These are phyloP conservation scores for Talaromyces ruber DNA, from an alignment of 495 filamentous ascomycete species.

Conservation along the genomic window DNA sequence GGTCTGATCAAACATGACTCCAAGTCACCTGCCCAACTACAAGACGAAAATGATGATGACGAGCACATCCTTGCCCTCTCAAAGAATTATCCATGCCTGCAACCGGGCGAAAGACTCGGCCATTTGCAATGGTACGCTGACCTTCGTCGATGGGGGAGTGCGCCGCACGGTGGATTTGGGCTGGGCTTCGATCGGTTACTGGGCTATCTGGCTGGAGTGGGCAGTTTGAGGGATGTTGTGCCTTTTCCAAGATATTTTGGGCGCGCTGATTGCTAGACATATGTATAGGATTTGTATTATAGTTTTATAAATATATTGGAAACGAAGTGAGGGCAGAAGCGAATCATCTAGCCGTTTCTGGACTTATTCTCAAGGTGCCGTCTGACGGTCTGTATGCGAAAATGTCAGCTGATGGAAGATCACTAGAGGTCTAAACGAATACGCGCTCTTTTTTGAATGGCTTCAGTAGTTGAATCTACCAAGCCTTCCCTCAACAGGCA, in stretches of 20 bases:
- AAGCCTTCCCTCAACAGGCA: too few relatives aligned
- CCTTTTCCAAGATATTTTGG: constrained; percentile 86
- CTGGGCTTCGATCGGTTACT: constrained; percentile 88
- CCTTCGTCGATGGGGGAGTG: constrained; percentile 83
- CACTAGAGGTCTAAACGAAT: too few relatives aligned
- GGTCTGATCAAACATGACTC: constrained; percentile 34
- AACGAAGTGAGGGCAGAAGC: too few relatives aligned
- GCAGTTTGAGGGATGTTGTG: constrained; percentile 79
- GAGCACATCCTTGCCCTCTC: background rate
- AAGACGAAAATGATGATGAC: background rate
- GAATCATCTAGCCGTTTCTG: too few relatives aligned
- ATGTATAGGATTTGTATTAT: background rate
- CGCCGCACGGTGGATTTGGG: constrained; percentile 95
- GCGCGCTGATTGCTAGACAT: constrained; percentile 72
- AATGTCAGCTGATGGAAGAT: too few relatives aligned
- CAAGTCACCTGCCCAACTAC: background rate
- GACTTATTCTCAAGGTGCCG: too few relatives aligned
- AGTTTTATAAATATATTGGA: background rate
- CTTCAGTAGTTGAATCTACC: too few relatives aligned
- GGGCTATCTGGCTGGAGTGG: constrained; percentile 74
- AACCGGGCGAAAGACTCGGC: constrained; percentile 37
- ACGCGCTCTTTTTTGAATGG: too few relatives aligned
- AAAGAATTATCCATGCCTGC: constrained; percentile 26
- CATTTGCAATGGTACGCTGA: constrained; percentile 89
- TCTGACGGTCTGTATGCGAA: too few relatives aligned